A percentile compares a stretch with the other conserved stretches of the same genome.
phyloP scores from a whole-genome alignment of 1,284 basidiomycete genomes.

The Heterobasidion occidentale region DNA sequence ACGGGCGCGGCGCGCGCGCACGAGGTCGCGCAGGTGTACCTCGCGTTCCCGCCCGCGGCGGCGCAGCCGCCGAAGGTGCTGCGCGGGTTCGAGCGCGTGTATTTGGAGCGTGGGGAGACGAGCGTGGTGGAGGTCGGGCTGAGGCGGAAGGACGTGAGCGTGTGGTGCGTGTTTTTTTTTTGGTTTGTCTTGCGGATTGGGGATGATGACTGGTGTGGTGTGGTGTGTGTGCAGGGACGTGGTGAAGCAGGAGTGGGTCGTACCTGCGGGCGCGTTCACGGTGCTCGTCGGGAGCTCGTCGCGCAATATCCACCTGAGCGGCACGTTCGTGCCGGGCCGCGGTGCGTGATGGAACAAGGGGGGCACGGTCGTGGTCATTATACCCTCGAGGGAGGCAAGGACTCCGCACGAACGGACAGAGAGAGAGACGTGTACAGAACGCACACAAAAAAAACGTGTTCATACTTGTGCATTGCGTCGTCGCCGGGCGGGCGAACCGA shows the following conservation, averaged over 20 bases:
- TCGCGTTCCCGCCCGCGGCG: neutral
- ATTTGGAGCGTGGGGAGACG: neutral
- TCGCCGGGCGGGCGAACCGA: too few relatives aligned
- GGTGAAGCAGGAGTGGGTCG: slow-evolving; percentile 2
- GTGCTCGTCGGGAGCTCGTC: neutral
- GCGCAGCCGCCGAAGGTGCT: neutral
- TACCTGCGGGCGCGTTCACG: neutral
- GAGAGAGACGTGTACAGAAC: too few relatives aligned
- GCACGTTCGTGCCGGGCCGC: neutral
- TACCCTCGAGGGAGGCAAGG: too few relatives aligned
- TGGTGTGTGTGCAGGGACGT: neutral
- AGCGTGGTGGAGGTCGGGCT: neutral
- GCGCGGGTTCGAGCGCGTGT: neutral
- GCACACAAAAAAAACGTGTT: too few relatives aligned
- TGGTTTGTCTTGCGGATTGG: too few relatives aligned
- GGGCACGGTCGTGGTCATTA: slow-evolving; percentile 21
- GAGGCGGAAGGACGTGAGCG: slow-evolving; percentile 1
- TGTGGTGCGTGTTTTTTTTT: slow-evolving; percentile 1
- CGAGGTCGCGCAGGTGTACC: slow-evolving; percentile 12
- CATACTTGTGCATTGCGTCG: too few relatives aligned
- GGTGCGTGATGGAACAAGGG: too few relatives aligned
- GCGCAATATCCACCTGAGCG: neutral
- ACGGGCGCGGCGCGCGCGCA: slow-evolving; percentile 19
- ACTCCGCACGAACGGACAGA: too few relatives aligned
- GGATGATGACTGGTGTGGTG: too few relatives aligned